These are phyloP conservation scores for Dillenia suffruticosa DNA, from an alignment of 164 flowering plant genomes.

Conservation along the genomic window DNA sequence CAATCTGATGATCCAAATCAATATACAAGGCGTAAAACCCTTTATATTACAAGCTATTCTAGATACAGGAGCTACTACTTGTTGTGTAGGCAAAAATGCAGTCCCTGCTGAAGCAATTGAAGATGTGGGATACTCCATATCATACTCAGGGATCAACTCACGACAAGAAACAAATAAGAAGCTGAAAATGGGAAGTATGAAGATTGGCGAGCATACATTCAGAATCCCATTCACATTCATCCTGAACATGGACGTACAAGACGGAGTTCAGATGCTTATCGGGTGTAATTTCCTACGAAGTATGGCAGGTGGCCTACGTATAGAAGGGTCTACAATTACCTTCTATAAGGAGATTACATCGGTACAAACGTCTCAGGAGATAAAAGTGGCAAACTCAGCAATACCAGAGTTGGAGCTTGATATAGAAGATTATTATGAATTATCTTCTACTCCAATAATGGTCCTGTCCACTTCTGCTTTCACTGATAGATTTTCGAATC, in stretches of 20 bases:
- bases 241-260: not conserved
- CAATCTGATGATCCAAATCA: too few species aligned
- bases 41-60: not conserved
- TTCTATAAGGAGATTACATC: too few species aligned
- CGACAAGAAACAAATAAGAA: not conserved
- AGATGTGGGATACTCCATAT: not conserved
- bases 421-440: not conserved
- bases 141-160: conserved; percentile 2
- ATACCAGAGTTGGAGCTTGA: not conserved
- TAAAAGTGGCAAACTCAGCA: not conserved
- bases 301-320: not conserved
- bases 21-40: too few species aligned
- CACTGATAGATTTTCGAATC: not conserved
- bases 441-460: not conserved
- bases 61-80: not conserved
- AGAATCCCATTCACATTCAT: not conserved
- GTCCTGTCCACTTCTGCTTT: not conserved
- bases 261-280: not conserved
- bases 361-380: not conserved
- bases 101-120: not conserved
- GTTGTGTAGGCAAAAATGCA: not conserved
- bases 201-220: not conserved
- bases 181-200: not conserved
- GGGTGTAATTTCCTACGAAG: not conserved
- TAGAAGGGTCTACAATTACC: too few species aligned